These are phyloP conservation scores for Lactifluus hygrophoroides DNA, from an alignment of 768 basidiomycete genomes.

Conservation along the genomic window DNA sequence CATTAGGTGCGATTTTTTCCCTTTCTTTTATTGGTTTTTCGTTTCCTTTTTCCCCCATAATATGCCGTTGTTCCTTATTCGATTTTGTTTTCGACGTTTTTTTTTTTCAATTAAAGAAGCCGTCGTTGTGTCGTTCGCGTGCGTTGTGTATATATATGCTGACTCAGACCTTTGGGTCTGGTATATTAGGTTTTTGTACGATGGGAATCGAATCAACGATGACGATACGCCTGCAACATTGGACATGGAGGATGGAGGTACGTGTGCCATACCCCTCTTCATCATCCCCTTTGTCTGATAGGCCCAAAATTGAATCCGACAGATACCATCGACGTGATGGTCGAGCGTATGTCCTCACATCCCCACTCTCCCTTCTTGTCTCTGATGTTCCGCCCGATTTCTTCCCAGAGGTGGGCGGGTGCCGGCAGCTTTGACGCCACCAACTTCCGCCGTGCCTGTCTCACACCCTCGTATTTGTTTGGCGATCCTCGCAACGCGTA, in stretches of 20 bases:
- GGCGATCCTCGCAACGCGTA: background rate
- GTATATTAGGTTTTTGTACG: slow-evolving; percentile 73
- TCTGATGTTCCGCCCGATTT: background rate
- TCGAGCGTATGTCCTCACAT: slow-evolving; percentile 65
- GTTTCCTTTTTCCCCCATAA: background rate
- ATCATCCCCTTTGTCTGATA: background rate
- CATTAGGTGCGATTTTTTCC: slow-evolving; percentile 60
- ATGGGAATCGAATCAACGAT: slow-evolving; percentile 77
- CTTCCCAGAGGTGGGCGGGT: slow-evolving; percentile 65
- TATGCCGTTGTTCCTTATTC: background rate
- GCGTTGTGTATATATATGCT: background rate
- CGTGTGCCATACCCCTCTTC: slow-evolving; percentile 21
- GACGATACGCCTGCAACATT: slow-evolving; percentile 80
- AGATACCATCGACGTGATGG: slow-evolving; percentile 96
- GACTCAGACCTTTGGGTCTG: background rate
- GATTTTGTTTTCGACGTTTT: background rate
- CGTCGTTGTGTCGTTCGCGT: too few species aligned
- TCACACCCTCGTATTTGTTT: background rate
- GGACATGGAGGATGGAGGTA: slow-evolving; percentile 90
- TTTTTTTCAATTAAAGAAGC: too few species aligned
- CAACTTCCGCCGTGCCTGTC: slow-evolving; percentile 12
- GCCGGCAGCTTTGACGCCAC: slow-evolving; percentile 25
- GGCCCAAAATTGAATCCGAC: slow-evolving; percentile 2
- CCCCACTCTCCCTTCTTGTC: background rate
- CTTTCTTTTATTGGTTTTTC: too few species aligned